Base-by-base conservation (phyloP, 768 basidiomycete genomes). In the Kwoniella bestiolae region DNA sequence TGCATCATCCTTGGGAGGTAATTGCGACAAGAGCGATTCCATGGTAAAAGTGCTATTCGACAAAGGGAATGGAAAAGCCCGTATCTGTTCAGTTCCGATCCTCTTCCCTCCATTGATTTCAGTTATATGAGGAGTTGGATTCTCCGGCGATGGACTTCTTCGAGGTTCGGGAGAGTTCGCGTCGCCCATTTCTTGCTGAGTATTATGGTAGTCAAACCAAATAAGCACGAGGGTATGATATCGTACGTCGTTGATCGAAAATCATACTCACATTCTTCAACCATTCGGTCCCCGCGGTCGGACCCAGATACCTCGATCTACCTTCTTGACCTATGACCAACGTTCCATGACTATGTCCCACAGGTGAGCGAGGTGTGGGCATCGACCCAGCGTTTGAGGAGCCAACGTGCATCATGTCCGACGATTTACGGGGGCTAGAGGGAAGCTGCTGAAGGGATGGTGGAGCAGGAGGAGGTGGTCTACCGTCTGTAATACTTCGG, bases 241-340 rank as follows among this genome's bases (percentile, higher is more conserved):
- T 28, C 29, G 14, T 5, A 31, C 5, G 11, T 31, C 5, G 16
- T 26, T 9, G 25, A 23, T 28, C 26, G 50, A n/a, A 12, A 23
- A 26, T 11, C n/a, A 6, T 16, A 67, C 71, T 67, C 49, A 72
- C 71, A 53, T 73, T 61, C 45, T 63, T 67, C 14, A 73, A 31
- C 71, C 71, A 73, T 63, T 69, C 71, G 9, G 56, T 70, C 9
- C 63, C 71, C 9, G 71, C 71, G 7, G 61, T 56, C 7, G 71
- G 71, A 6, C 71, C 71, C 18, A 73, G 63, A 53, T 70, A 73
- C 29, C 61, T 67, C 16, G 68, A 70, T 52, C 66, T 53, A 3
- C 71, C 71, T 7, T 58, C 35, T 14, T 61, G 58, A 0, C 60
- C 52, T 1, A 73, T 56, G 11, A 73, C 71, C 45, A 73, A 50